These are phyloP conservation scores for Histomonas meleagridis DNA, from an alignment of 208 protist genomes.

Conservation along the genomic window DNA sequence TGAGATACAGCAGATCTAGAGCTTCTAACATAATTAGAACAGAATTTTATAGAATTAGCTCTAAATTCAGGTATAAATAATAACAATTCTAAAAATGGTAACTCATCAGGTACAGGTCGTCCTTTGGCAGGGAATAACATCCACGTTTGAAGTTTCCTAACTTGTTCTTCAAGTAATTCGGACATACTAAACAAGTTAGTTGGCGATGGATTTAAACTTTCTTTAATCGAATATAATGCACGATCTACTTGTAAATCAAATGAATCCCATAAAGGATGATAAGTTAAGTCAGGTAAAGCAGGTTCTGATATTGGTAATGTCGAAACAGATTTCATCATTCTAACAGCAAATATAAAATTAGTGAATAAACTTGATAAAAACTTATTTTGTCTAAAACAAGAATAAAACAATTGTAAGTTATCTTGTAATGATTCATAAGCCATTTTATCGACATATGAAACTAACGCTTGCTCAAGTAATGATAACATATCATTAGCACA, in stretches of 20 bases:
- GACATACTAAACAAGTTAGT: not conserved
- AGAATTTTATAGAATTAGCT: not conserved
- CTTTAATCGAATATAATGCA: constrained; percentile 7
- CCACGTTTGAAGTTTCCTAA: not conserved
- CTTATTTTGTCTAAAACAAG: not conserved
- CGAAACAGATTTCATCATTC: constrained; percentile 6
- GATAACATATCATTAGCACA: not conserved
- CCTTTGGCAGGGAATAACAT: not conserved
- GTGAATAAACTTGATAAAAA: not conserved
- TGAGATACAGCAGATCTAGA: not conserved
- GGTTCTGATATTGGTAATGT: not conserved
- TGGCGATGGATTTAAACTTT: not conserved
- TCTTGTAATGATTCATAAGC: not conserved
- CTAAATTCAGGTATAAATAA: not conserved
- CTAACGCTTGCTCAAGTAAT: not conserved
- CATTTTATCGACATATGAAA: constrained; percentile 21
- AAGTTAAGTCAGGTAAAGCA: not conserved
- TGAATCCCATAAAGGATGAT: constrained; percentile 9
- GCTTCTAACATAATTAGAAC: not conserved
- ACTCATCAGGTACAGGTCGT: not conserved
- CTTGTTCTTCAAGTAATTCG: not conserved
- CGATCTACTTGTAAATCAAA: not conserved
- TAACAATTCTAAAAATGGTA: not conserved
- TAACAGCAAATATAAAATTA: constrained; percentile 6
- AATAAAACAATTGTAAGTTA: not conserved